phyloP scores from a whole-genome alignment of 192 early-diverging fungal genomes.

The Backusella mclennaniae region DNA sequence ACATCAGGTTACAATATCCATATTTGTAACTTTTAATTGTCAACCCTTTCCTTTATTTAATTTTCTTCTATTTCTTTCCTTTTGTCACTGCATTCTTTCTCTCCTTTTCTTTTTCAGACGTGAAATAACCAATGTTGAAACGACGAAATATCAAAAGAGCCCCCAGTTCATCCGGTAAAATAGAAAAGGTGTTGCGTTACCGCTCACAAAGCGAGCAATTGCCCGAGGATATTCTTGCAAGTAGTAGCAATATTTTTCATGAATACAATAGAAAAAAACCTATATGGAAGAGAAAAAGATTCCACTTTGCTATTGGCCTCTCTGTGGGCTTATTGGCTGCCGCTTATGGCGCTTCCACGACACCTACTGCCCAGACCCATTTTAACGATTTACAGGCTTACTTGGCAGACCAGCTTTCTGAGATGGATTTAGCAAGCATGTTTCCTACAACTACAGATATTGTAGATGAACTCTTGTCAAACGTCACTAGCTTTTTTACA shows the following conservation, averaged over 20 bases:
- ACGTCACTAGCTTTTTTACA: constrained; percentile 55
- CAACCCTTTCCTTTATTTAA: background rate
- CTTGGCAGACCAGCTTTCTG: constrained; percentile 43
- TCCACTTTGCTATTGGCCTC: constrained; percentile 23
- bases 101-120: background rate
- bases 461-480: constrained; percentile 65
- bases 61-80: background rate
- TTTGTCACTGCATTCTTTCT: too few relatives aligned
- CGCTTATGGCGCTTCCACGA: constrained; percentile 28
- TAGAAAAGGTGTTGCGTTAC: background rate
- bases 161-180: background rate
- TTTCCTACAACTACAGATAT: constrained; percentile 62
- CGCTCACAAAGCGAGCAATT: background rate
- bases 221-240: constrained; percentile 28
- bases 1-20: background rate
- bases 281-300: constrained; percentile 25
- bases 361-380: constrained; percentile 38
- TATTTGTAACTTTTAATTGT: background rate
- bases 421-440: constrained; percentile 64
- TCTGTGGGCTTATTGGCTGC: constrained; percentile 21
- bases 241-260: background rate
- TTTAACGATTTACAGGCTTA: constrained; percentile 38
- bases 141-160: background rate
- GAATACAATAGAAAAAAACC: constrained; percentile 6
- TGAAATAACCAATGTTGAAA: background rate